Evolutionary conservation across 768 basidiomycete species (phyloP), one percentile per base, ranked within the genome.

Genomic region (Macrolepiota dolichaula): DNA sequence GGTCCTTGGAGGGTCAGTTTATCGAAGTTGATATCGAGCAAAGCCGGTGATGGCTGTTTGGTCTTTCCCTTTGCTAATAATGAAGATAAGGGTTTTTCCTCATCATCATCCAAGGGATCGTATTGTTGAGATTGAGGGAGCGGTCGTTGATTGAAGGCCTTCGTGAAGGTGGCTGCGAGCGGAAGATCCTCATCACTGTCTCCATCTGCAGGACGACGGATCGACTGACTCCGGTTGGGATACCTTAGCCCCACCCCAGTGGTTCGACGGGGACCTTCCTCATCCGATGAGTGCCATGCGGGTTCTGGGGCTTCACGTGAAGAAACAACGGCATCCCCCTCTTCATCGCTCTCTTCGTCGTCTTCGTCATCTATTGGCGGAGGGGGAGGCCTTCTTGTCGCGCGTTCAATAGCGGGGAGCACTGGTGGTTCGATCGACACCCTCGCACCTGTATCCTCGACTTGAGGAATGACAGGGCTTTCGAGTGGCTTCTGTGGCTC

Each of bases 181-280:
- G 93, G 93, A 46, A 92, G 65, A 73, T 94, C 92, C 64, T 94
- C 92, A 56, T 92, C 92, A 63, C 89, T 90, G 63, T 86, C 84
- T 19, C 81, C 80, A 53, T 79, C 81, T 17, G 66, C 68, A 22
- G 53, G 36, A 49, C n/a, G 64, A 17, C 59, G 44, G 47, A 51
- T 52, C 38, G 42, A 44, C 17, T 50, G 27, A 57, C 65, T 64
- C 22, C 65, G 72, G 42, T 42, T 74, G 13, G 78, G 78, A 65
- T 81, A 82, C 57, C 85, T 79, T 52, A 76, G 81, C 0, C 87
- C 87, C 10, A 78, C 76, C 38, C 87, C 84, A n/a, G 81, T 83
- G 2, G 79, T 85, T 29, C 84, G 84, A 55, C 78, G 78, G 17
- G 82, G 85, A 0, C 75, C 79, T 24, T 89, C 88, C 25, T 89